These are phyloP conservation scores for Chrysanthemum makinoi DNA, from an alignment of 129 eudicot species.

Conservation along the genomic window DNA sequence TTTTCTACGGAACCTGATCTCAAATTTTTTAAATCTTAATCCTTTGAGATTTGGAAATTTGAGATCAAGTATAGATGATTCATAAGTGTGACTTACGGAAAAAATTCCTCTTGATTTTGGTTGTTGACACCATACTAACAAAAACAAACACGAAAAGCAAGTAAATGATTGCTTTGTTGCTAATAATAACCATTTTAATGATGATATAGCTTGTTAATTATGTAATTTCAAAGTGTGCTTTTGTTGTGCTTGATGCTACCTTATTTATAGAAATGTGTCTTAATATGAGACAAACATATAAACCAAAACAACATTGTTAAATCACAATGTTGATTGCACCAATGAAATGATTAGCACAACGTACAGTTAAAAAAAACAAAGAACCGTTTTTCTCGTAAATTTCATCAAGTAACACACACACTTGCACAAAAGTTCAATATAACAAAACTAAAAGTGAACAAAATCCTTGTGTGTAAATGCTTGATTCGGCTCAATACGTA, in stretches of 20 bases:
- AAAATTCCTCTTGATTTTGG: background rate
- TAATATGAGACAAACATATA: background rate
- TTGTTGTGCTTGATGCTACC: too few relatives aligned
- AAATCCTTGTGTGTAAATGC: background rate
- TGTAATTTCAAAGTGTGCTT: too few relatives aligned
- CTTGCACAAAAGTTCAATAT: background rate
- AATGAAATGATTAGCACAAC: slow-evolving; percentile 4
- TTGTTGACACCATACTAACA: slow-evolving; percentile 15
- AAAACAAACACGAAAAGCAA: slow-evolving; percentile 13
- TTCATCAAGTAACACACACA: background rate
- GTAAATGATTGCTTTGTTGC: background rate
- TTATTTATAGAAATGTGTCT: too few relatives aligned
- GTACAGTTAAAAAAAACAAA: background rate
- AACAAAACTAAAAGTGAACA: background rate
- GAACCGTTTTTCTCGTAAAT: background rate
- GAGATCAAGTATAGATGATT: background rate
- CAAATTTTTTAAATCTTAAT: too few relatives aligned
- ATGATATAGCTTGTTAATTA: background rate
- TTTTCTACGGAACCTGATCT: too few relatives aligned
- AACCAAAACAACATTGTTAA: slow-evolving; percentile 19
- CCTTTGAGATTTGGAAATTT: background rate
- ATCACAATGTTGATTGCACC: slow-evolving; percentile 3
- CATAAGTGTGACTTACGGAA: background rate
- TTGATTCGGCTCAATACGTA: background rate
- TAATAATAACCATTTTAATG: slow-evolving; percentile 4